Evolutionary conservation across 805 yeast genomes (phyloP).

Genomic region (Henningerozyma blattae): DNA sequence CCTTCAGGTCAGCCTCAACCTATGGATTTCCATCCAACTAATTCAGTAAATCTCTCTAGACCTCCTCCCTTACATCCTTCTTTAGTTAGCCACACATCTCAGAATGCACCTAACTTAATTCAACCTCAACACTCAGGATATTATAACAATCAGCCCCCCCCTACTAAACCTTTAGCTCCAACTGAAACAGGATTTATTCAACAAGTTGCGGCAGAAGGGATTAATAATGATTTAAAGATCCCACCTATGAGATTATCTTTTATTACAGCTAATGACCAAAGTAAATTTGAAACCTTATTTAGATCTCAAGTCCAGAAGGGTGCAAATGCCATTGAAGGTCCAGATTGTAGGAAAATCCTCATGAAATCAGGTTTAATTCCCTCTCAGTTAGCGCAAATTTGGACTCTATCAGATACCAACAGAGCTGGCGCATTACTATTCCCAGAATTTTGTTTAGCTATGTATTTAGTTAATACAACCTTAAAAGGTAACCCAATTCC

Average conservation of each 20-base stretch:
- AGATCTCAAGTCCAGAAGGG: conserved; percentile 56
- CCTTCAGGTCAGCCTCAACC: too few relatives aligned
- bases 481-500: conserved; percentile 72
- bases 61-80: too few relatives aligned
- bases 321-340: conserved; percentile 41
- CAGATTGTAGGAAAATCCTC: conserved; percentile 62
- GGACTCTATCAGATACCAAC: conserved; percentile 79
- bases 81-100: too few relatives aligned
- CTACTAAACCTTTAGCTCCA: conserved; percentile 17
- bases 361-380: conserved; percentile 67
- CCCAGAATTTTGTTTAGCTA: conserved; percentile 85
- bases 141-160: conserved; percentile 19
- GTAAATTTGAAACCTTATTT: conserved; percentile 70
- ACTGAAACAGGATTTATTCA: conserved; percentile 34
- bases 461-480: conserved; percentile 68
- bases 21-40: too few relatives aligned
- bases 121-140: conserved; percentile 25
- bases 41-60: too few relatives aligned
- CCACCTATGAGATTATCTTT: conserved; percentile 70
- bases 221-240: conserved; percentile 47
- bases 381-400: conserved; percentile 62
- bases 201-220: conserved; percentile 29
- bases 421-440: conserved; percentile 71
- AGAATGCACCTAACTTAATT: conserved; percentile 2
- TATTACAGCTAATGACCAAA: conserved; percentile 71